Percentiles rank a stretch among this genome's conserved stretches.
Conservation (phyloP, 2,329 filamentous ascomycete species). For the Trichothecium roseum region DNA sequence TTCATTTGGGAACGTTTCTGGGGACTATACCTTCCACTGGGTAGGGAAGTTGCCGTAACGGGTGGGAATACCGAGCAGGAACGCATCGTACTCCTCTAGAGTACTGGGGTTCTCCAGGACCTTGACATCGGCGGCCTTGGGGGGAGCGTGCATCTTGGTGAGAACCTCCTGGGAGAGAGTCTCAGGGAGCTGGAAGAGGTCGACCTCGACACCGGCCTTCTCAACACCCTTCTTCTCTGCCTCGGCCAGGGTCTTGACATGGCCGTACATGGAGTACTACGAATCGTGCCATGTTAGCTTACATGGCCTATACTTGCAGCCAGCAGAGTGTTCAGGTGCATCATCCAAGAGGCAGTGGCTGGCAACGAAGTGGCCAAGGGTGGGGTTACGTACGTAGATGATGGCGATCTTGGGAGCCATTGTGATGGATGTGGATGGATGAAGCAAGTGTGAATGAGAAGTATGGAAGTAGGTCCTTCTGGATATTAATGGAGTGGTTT, state of each 20-base stretch:
- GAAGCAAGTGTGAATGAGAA: too few relatives aligned
- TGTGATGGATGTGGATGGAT: conserved; percentile 19
- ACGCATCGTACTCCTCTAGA: conserved; percentile 71
- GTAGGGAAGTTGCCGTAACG: conserved; percentile 95
- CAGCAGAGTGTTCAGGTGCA: not conserved
- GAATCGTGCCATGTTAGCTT: too few relatives aligned
- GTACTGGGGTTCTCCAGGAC: conserved; percentile 45
- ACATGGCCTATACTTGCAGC: too few relatives aligned
- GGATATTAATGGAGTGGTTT: too few relatives aligned
- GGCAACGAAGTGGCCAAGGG: conserved; percentile 3
- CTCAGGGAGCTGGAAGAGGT: conserved; percentile 81
- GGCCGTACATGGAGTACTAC: conserved; percentile 91
- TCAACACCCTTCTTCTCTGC: conserved; percentile 87
- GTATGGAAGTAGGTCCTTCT: too few relatives aligned
- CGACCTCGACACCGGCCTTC: conserved; percentile 70
- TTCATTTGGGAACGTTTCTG: not conserved
- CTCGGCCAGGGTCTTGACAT: conserved; percentile 74
- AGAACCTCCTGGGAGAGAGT: conserved; percentile 80
- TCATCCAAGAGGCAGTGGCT: not conserved
- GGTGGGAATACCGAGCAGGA: conserved; percentile 91
- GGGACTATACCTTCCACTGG: conserved; percentile 65
- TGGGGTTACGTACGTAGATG: conserved; percentile 58
- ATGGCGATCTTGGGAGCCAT: conserved; percentile 93
- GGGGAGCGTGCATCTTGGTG: conserved; percentile 79
- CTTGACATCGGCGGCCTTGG: conserved; percentile 59